Conservation (phyloP, 176 grass and related monocot genomes). For the Carex kokanica region DNA sequence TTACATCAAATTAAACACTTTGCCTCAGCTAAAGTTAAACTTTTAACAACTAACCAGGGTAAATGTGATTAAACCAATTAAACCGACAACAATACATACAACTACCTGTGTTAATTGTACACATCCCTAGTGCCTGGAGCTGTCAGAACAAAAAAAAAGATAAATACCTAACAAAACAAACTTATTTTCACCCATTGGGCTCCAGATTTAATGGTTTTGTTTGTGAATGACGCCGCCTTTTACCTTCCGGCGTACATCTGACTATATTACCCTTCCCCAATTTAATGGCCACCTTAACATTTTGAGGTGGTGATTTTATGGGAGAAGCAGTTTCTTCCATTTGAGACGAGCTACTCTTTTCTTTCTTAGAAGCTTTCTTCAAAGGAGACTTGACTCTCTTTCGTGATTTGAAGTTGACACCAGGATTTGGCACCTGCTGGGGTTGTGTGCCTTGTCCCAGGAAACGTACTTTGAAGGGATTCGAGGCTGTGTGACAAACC, state of each 20-base stretch:
- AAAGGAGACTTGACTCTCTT: constrained; percentile 72
- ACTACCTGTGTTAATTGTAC: constrained; percentile 15
- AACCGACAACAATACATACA: constrained; percentile 3
- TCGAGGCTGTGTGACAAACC: constrained; percentile 66
- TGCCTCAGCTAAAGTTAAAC: background rate
- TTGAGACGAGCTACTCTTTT: background rate
- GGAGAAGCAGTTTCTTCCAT: constrained; percentile 15
- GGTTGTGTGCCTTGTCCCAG: constrained; percentile 32
- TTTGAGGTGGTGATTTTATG: constrained; percentile 40
- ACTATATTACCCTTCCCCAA: constrained; percentile 27
- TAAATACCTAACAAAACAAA: constrained; percentile 23
- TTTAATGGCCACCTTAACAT: constrained; percentile 52
- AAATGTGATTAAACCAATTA: background rate
- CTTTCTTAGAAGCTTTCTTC: constrained; percentile 33
- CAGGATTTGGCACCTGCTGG: constrained; percentile 21
- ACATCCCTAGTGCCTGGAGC: constrained; percentile 13
- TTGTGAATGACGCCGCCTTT: constrained; percentile 39
- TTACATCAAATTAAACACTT: constrained; percentile 7
- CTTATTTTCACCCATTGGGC: constrained; percentile 29
- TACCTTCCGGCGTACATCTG: constrained; percentile 74
- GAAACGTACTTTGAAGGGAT: constrained; percentile 65
- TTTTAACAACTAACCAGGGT: background rate
- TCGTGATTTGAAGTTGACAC: constrained; percentile 13
- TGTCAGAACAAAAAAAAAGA: background rate
- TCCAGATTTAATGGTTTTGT: constrained; percentile 35